Percentiles rank a stretch among this genome's conserved stretches.
phyloP scores from a whole-genome alignment of 441 rosid genomes.

The Rhodomyrtus psidioides region DNA sequence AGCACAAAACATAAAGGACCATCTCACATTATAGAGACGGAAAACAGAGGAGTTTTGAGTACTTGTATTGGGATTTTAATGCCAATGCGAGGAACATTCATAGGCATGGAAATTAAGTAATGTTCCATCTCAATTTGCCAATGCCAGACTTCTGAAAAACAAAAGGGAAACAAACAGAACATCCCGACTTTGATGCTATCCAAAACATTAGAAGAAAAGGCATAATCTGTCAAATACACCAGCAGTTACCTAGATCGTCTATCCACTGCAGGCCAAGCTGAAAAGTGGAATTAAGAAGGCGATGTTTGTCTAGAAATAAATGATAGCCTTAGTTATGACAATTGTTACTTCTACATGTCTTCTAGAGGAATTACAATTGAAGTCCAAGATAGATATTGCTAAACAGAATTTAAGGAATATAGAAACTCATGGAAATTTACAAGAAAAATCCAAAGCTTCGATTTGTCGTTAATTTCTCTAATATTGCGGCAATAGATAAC shows the following conservation, averaged over 20 bases:
- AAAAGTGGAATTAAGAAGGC: neutral
- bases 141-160: too few relatives aligned
- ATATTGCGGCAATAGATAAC: slow-evolving; percentile 58
- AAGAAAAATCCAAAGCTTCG: slow-evolving; percentile 88
- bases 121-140: too few relatives aligned
- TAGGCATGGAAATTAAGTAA: too few relatives aligned
- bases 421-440: slow-evolving; percentile 41
- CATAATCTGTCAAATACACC: slow-evolving; percentile 89
- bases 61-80: neutral
- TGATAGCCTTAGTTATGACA: neutral
- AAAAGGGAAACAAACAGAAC: neutral
- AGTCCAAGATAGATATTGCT: neutral
- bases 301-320: neutral
- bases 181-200: slow-evolving; percentile 68
- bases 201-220: slow-evolving; percentile 99
- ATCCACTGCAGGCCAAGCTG: slow-evolving; percentile 11
- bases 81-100: neutral
- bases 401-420: neutral
- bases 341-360: neutral
- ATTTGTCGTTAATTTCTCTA: slow-evolving; percentile 35
- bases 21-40: neutral
- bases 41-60: neutral
- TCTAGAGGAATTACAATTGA: neutral
- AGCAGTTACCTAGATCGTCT: slow-evolving; percentile 48
- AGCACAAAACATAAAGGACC: neutral